phyloP scores from a whole-genome alignment of 441 rosid genomes.

The Bocquillonia castaneifolia region DNA sequence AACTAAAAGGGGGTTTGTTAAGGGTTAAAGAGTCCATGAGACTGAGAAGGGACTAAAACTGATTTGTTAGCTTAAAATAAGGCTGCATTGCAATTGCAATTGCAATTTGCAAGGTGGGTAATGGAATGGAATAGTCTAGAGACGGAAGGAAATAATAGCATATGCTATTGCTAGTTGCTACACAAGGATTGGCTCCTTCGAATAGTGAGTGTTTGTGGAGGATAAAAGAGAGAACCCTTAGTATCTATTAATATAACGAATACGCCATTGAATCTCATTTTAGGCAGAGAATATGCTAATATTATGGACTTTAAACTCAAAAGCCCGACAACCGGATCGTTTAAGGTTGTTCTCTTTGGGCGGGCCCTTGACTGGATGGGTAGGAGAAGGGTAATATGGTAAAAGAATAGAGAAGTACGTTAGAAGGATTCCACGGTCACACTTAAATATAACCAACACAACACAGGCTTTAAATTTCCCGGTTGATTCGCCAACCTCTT shows the following conservation, averaged over 20 bases:
- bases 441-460: too few relatives aligned
- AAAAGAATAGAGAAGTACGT: background rate
- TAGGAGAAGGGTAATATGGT: background rate
- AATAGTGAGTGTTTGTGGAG: slow-evolving; percentile 13
- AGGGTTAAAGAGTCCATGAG: slow-evolving; percentile 17
- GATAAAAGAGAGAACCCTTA: slow-evolving; percentile 21
- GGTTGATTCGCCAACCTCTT: slow-evolving; percentile 26
- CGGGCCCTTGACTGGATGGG: too few relatives aligned
- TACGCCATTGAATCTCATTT: slow-evolving; percentile 15
- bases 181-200: background rate
- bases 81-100: slow-evolving; percentile 43
- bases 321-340: too few relatives aligned
- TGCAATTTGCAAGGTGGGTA: too few relatives aligned
- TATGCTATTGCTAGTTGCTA: background rate
- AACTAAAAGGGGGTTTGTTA: slow-evolving; percentile 6
- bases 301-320: background rate
- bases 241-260: slow-evolving; percentile 20
- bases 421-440: slow-evolving; percentile 10
- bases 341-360: too few relatives aligned
- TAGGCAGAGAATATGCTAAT: slow-evolving; percentile 21
- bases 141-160: slow-evolving; percentile 1
- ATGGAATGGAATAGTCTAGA: slow-evolving; percentile 1
- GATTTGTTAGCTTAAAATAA: background rate
- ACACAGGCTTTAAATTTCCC: slow-evolving; percentile 25
- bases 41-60: background rate